Evolutionary conservation across 2,329 filamentous ascomycete species (phyloP), one percentile per base, ranked within the genome.

Genomic region (Mycogone perniciosa): DNA sequence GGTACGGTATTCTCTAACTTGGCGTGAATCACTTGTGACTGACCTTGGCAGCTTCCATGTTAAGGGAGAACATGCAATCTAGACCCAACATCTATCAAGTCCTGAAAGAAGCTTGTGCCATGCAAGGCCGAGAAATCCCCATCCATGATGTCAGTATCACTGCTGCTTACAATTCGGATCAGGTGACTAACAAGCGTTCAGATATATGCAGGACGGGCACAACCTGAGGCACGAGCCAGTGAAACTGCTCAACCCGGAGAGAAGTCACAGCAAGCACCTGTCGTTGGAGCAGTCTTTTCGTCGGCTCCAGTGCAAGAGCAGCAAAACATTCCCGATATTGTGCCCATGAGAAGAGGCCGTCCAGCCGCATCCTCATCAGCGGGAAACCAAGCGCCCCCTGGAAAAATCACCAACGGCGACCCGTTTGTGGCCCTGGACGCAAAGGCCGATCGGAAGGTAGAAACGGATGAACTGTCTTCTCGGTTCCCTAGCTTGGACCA

Each of bases 41-140:
- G 5, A 48, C n/a, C 31, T 49, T 38, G 35, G 13, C 58, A 92
- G 90, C 85, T 9, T 92, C 84, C 48, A 97, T 96, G 93, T 73
- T 99, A 62, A 85, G 82, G 61, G 93, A 97, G 67, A 84, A 86
- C 59, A 89, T 89, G 46, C 77, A 83, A 53, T 66, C 72, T 46
- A 81, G 93, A 56, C 93, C 93, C 4, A 97, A 92, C 64, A 95
- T 99, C 55, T 99, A 96, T 64, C 87, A 96, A 67, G 89, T 95
- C 4, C 75, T 99, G 31, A 82, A 84, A 55, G 91, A 97, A 71
- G 82, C 86, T 31, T 96, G 91, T 68, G 75, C 80, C 34, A 95
- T 99, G 89, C 87, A 93, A 65, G 88, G 90, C 50, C 85, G 85
- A 54, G 84, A 91, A 57, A 79, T 91, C 7, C 91, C 91, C 0